These are phyloP conservation scores for Rubia occidens DNA, from an alignment of 305 asterid genomes.

Conservation along the genomic window DNA sequence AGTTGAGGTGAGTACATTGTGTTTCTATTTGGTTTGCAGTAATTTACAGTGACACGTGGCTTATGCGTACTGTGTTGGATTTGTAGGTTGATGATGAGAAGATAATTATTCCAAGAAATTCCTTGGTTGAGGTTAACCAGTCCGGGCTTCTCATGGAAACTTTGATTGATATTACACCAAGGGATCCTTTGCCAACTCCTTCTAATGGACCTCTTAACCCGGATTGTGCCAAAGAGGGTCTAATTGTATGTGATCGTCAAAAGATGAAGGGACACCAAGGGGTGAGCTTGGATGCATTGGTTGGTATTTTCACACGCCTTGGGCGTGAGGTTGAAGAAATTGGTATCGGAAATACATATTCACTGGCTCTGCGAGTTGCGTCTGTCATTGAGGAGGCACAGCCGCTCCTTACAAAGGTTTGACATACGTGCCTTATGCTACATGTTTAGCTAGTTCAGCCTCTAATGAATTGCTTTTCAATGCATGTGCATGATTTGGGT, in stretches of 20 bases:
- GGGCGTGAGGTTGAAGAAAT: slow-evolving; percentile 88
- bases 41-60: slow-evolving; percentile 8
- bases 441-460: slow-evolving; percentile 4
- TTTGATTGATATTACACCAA: slow-evolving; percentile 81
- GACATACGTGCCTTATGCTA: slow-evolving; percentile 26
- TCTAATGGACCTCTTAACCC: slow-evolving; percentile 71
- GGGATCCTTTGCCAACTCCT: slow-evolving; percentile 71
- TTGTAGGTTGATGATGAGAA: slow-evolving; percentile 86
- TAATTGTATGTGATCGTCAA: slow-evolving; percentile 82
- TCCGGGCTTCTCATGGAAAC: slow-evolving; percentile 99
- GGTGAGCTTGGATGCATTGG: slow-evolving; percentile 91
- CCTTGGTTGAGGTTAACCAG: slow-evolving; percentile 88
- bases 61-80: slow-evolving; percentile 13
- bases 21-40: slow-evolving; percentile 10
- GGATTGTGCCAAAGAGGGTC: slow-evolving; percentile 64
- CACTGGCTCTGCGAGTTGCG: slow-evolving; percentile 68
- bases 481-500: slow-evolving; percentile 1
- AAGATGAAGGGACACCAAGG: slow-evolving; percentile 78
- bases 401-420: slow-evolving; percentile 79
- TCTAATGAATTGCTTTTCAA: slow-evolving; percentile 2
- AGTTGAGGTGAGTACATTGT: slow-evolving; percentile 53
- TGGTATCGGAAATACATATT: slow-evolving; percentile 61
- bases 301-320: slow-evolving; percentile 91
- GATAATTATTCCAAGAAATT: slow-evolving; percentile 68
- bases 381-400: slow-evolving; percentile 70